Base-by-base conservation (phyloP, 768 basidiomycete species). In the Rhizopogon salebrosus region DNA sequence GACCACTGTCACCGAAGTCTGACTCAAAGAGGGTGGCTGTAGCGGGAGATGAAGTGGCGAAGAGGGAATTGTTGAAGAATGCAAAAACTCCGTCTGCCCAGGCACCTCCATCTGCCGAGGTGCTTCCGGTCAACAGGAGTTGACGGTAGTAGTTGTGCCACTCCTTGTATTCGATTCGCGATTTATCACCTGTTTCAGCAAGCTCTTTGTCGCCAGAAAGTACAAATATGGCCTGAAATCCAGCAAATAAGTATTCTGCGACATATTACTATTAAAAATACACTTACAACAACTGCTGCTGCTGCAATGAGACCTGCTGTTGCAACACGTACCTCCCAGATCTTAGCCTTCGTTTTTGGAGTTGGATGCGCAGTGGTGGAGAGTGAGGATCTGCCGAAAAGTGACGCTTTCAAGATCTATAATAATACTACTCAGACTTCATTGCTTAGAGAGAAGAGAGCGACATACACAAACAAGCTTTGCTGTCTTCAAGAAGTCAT, bases 191-290 rank as follows among this genome's bases (percentile, higher is more conserved):
- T 13, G 16, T 35, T 13, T 52, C 14, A 1, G 18, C 26, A 14
- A 53, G 43, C 14, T 31, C 31, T 13, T 39, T 27, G 31, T 53
- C 35, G 6, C 43, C 43, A 6, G 52, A 53, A n/a, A 48, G 34
- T 20, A 45, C 26, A 37, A 53, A 53, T 18, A 53, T 53, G 7
- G 52, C 52, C 52, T 53, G 14, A 39, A 6, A 41, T 18, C n/a
- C n/a, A n/a, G n/a, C n/a, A n/a, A n/a, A n/a, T n/a, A n/a, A n/a
- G n/a, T 46, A 18, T 22, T 43, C 10, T 48, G 29, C 11, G 22
- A 18, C 6, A 48, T 18, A 35, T 3, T 1, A 48, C 8, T n/a
- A 11, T 18, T 35, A 39, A 13, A 20, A 7, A 13, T n/a, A n/a
- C 6, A 48, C 22, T 18, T 49, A 53, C 52, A 26, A 53, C 20